Conservation (phyloP, 306 rosid species). For the Cicer cuneatum region DNA sequence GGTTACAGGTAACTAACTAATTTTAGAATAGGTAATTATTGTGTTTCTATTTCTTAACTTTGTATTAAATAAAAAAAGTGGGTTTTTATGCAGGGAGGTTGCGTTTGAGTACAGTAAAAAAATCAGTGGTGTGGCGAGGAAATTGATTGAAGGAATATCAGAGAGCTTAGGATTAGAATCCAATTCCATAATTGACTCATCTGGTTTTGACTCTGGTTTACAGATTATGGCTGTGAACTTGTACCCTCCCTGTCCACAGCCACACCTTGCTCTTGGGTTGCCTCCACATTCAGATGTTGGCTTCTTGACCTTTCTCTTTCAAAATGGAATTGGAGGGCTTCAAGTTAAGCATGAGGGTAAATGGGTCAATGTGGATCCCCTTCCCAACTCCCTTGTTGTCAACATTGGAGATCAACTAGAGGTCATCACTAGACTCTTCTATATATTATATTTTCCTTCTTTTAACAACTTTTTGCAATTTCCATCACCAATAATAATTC, state of each 20-base stretch:
- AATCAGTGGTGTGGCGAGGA: constrained; percentile 29
- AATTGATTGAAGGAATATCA: constrained; percentile 56
- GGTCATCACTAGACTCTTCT: constrained; percentile 40
- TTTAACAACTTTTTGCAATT: no score
- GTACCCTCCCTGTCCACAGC: constrained; percentile 78
- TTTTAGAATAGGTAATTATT: not conserved
- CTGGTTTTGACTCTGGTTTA: constrained; percentile 52
- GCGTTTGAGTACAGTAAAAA: constrained; percentile 49
- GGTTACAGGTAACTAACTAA: constrained; percentile 44
- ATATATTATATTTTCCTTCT: no score
- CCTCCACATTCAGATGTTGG: constrained; percentile 70
- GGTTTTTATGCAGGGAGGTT: constrained; percentile 45
- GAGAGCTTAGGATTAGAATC: constrained; percentile 62
- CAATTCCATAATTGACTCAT: constrained; percentile 37
- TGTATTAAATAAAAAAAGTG: not conserved
- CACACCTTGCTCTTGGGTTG: constrained; percentile 65
- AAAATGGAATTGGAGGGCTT: constrained; percentile 70
- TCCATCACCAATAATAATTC: not conserved
- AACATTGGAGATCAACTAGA: constrained; percentile 71
- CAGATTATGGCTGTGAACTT: constrained; percentile 55
- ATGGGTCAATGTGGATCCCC: constrained; percentile 62
- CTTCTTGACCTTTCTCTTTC: constrained; percentile 53
- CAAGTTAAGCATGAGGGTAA: constrained; percentile 63
- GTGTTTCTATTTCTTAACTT: not conserved
- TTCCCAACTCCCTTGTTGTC: constrained; percentile 54